These are phyloP conservation scores for Herpetospermum pedunculosum DNA, from an alignment of 306 rosid species.

Conservation along the genomic window DNA sequence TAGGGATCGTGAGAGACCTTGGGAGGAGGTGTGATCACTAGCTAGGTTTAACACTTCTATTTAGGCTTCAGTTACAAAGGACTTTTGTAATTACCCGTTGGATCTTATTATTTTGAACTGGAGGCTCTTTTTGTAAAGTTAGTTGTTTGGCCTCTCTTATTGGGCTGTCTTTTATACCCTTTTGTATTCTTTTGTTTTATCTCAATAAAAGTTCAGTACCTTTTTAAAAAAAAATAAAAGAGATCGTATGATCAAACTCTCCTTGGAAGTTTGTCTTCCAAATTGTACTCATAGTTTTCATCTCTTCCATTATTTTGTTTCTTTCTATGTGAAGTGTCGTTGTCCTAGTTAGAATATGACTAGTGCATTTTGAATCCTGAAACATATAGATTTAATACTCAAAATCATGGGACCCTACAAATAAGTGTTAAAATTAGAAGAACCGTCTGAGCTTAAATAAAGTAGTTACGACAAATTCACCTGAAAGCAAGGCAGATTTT, in stretches of 20 bases:
- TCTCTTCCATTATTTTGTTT: background rate
- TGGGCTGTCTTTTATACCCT: background rate
- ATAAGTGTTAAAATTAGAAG: constrained; percentile 14
- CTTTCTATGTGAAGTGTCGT: background rate
- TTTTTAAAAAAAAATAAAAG: background rate
- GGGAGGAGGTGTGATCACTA: background rate
- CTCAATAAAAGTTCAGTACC: background rate
- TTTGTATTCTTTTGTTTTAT: background rate
- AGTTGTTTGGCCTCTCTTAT: background rate
- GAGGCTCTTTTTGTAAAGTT: background rate
- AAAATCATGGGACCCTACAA: background rate
- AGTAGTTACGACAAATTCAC: constrained; percentile 21
- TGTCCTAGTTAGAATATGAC: background rate
- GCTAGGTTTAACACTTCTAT: background rate
- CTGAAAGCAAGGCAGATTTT: constrained; percentile 73
- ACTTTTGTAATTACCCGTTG: background rate
- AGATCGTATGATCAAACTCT: background rate
- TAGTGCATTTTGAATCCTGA: background rate
- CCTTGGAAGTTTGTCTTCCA: background rate
- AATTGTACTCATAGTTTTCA: background rate
- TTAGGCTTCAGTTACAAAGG: background rate
- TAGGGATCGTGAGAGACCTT: background rate
- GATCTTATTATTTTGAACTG: background rate
- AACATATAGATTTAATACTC: background rate
- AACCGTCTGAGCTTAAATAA: background rate